These are phyloP conservation scores for Ocimum tenuiflorum DNA, from an alignment of 257 asterid genomes.

Conservation along the genomic window DNA sequence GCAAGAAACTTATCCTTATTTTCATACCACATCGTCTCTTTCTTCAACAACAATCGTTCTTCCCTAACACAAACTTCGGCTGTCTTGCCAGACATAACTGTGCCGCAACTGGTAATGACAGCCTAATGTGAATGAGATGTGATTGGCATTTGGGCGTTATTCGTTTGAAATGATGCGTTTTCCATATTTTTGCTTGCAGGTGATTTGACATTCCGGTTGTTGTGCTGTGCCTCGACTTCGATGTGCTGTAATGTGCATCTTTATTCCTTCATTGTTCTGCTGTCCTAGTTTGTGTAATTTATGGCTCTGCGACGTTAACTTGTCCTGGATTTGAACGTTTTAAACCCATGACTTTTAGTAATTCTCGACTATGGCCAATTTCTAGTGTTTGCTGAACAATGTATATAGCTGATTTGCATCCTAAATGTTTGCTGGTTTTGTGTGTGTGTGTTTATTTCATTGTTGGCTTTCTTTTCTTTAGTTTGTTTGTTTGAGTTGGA, in stretches of 20 bases:
- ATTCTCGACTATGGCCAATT: background rate
- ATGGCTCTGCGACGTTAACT: slow-evolving; percentile 21
- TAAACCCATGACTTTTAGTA: background rate
- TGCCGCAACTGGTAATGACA: background rate
- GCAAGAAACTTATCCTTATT: too few relatives aligned
- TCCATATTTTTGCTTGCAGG: slow-evolving; percentile 35
- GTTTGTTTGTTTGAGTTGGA: too few relatives aligned
- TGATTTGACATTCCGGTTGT: slow-evolving; percentile 19
- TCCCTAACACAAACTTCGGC: too few relatives aligned
- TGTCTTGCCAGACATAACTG: background rate
- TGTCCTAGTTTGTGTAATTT: slow-evolving; percentile 20
- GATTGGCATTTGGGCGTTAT: background rate
- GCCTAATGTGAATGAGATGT: background rate
- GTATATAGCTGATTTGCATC: background rate
- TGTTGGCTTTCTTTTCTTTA: background rate
- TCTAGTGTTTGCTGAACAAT: background rate
- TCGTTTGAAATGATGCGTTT: background rate
- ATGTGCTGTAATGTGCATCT: slow-evolving; percentile 30
- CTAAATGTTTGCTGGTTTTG: background rate
- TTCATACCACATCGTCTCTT: too few relatives aligned
- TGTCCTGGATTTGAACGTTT: background rate
- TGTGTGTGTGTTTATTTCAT: background rate
- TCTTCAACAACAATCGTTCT: too few relatives aligned
- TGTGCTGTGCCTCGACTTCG: slow-evolving; percentile 25
- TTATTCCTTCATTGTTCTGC: slow-evolving; percentile 18